phyloP scores from a whole-genome alignment of 257 asterid species.

The Jacaranda mimosifolia region DNA sequence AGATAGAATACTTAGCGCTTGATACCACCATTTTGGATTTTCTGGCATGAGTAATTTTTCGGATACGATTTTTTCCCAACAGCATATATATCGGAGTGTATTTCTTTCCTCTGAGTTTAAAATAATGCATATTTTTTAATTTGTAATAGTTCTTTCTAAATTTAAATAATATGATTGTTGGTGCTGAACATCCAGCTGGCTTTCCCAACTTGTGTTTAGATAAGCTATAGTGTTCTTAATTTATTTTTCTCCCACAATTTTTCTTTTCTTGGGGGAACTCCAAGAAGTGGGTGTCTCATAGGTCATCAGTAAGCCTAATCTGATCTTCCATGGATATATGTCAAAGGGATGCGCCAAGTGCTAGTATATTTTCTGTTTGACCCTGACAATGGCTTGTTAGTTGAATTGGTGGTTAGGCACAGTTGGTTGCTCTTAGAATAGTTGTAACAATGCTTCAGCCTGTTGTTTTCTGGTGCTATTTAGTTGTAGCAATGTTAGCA shows the following conservation, averaged over 20 bases:
- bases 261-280: background rate
- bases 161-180: background rate
- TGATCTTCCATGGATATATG: background rate
- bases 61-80: too few relatives aligned
- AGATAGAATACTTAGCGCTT: slow-evolving; percentile 2
- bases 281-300: background rate
- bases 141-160: background rate
- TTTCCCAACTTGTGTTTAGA: background rate
- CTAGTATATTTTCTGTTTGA: background rate
- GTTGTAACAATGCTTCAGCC: background rate
- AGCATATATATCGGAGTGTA: background rate
- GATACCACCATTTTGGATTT: background rate
- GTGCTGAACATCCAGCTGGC: background rate
- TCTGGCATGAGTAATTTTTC: background rate
- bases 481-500: background rate
- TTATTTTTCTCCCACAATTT: too few relatives aligned
- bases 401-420: background rate
- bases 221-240: background rate
- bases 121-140: background rate
- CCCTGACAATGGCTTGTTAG: background rate
- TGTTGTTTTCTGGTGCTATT: background rate
- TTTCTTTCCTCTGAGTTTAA: background rate
- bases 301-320: background rate
- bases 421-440: background rate
- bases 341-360: background rate